Conservation (phyloP, 169 alveolate species). For the Plasmodium berghei region DNA sequence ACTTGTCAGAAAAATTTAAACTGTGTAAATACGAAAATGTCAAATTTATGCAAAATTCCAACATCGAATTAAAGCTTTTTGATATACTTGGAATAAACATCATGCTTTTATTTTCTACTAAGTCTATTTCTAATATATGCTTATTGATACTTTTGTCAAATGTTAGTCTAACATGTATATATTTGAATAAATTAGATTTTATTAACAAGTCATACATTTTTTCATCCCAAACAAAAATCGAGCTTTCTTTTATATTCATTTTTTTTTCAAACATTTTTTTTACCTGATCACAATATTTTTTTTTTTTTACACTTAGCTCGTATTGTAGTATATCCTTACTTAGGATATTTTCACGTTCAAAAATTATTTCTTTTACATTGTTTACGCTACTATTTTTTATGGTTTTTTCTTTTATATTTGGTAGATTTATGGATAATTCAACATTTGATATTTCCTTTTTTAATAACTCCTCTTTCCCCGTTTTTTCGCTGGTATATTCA, state of each 20-base stretch:
- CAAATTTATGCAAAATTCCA: slow-evolving; percentile 64
- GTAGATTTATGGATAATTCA: neutral
- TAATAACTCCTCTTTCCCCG: neutral
- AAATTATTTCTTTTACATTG: slow-evolving; percentile 1
- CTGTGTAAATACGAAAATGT: slow-evolving; percentile 54
- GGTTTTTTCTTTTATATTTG: neutral
- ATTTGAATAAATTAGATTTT: slow-evolving; percentile 53
- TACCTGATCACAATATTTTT: neutral
- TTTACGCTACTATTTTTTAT: neutral
- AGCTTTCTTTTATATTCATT: slow-evolving; percentile 68
- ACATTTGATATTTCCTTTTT: neutral
- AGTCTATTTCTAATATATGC: slow-evolving; percentile 38
- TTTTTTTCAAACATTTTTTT: slow-evolving; percentile 47
- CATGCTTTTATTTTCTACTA: slow-evolving; percentile 53
- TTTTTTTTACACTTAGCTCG: slow-evolving; percentile 9
- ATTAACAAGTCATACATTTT: slow-evolving; percentile 31
- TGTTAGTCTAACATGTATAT: slow-evolving; percentile 40
- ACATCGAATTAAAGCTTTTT: slow-evolving; percentile 55
- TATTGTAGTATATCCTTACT: slow-evolving; percentile 15
- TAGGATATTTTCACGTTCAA: slow-evolving; percentile 26
- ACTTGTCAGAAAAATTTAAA: slow-evolving; percentile 49
- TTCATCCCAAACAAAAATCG: slow-evolving; percentile 69
- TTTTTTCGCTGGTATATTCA: neutral
- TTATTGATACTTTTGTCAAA: slow-evolving; percentile 32
- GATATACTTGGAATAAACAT: slow-evolving; percentile 69